Percentiles rank a stretch among this genome's conserved stretches.
Evolutionary conservation across 2,329 filamentous ascomycete species (phyloP).

Genomic region (Fusarium abutilonis): DNA sequence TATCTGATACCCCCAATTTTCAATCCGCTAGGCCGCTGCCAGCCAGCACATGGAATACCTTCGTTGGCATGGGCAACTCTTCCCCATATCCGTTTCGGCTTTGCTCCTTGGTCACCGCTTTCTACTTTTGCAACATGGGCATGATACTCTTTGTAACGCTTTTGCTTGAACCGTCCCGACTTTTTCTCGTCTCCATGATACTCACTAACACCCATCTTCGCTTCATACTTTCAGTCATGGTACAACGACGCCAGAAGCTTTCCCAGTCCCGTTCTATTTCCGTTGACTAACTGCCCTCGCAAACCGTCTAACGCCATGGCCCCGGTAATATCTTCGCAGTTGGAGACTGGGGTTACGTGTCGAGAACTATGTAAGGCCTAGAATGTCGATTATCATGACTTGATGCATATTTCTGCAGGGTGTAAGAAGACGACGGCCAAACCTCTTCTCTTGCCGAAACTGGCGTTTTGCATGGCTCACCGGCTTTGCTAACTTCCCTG

Average conservation of each 20-base stretch:
- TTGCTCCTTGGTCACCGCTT: constrained; percentile 38
- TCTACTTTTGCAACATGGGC: constrained; percentile 22
- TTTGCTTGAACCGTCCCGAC: constrained; percentile 31
- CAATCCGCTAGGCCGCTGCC: constrained; percentile 44
- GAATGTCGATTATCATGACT: constrained; percentile 30
- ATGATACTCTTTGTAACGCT: constrained; percentile 15
- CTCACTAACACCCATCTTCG: constrained; percentile 10
- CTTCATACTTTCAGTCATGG: constrained; percentile 5
- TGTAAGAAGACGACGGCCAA: constrained; percentile 19
- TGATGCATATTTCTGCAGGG: constrained; percentile 11
- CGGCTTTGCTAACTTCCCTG: constrained; percentile 10
- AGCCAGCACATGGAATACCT: constrained; percentile 26
- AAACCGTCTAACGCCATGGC: constrained; percentile 26
- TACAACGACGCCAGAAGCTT: constrained; percentile 1
- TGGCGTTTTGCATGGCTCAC: constrained; percentile 29
- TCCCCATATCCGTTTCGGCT: constrained; percentile 16
- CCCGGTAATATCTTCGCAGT: constrained; percentile 25
- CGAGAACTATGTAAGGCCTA: constrained; percentile 7
- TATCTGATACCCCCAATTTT: constrained; percentile 26
- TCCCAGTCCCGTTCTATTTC: constrained; percentile 2
- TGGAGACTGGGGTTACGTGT: constrained; percentile 21
- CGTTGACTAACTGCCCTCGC: constrained; percentile 24
- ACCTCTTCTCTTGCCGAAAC: constrained; percentile 19
- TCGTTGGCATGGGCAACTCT: constrained; percentile 14
- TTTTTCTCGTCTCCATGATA: constrained; percentile 42